Conservation (phyloP, 169 alveolate genomes). For the Plasmodium coatneyi region DNA sequence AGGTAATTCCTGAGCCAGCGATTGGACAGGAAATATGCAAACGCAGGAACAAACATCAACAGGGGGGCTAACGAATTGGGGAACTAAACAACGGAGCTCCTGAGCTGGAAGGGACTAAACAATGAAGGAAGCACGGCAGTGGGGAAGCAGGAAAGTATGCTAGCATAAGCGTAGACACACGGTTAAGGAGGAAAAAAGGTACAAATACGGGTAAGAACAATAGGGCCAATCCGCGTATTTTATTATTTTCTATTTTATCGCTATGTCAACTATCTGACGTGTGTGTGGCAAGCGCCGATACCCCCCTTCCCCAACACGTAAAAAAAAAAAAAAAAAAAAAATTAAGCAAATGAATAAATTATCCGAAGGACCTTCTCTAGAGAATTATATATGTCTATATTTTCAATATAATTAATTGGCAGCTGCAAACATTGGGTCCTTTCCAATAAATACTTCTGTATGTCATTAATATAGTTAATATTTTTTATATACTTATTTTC, state of each 20-base stretch:
- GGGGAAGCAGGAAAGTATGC: neutral
- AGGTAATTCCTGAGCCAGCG: neutral
- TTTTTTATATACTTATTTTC: conserved; percentile 71
- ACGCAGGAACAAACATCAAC: neutral
- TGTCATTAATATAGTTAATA: conserved; percentile 62
- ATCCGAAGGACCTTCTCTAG: conserved; percentile 25
- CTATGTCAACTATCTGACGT: neutral
- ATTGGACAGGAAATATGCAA: neutral
- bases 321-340: neutral
- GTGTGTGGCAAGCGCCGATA: neutral
- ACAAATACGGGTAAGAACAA: neutral
- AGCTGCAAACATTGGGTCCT: conserved; percentile 13
- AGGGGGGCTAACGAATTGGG: neutral
- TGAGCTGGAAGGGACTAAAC: neutral
- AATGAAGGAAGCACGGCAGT: neutral
- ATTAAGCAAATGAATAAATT: conserved; percentile 21
- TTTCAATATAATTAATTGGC: conserved; percentile 60
- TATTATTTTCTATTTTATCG: neutral
- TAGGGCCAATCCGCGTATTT: neutral
- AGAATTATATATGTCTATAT: conserved; percentile 59
- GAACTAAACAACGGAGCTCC: neutral
- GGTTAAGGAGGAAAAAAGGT: neutral
- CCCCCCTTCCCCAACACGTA: neutral
- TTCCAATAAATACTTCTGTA: conserved; percentile 44
- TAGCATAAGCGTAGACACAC: neutral